Base-by-base conservation (phyloP, 805 yeast genomes). In the Metschnikowia corniflorae region DNA sequence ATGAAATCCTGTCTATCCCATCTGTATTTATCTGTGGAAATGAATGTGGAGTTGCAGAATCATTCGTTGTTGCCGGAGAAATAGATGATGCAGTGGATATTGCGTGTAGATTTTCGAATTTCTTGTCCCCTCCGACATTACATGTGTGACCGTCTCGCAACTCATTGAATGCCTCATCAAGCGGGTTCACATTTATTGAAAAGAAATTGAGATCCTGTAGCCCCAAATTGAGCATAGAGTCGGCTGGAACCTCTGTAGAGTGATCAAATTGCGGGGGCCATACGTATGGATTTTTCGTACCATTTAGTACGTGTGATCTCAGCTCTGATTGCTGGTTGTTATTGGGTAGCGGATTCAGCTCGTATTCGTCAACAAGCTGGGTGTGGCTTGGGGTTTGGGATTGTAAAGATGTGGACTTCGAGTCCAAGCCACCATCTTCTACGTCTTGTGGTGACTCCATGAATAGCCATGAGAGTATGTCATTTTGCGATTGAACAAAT, bases 151-250 rank as follows among this genome's bases (percentile, higher is more conserved):
- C 44, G 30, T 22, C 35, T 21, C 29, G 43, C 41, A 47, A 26
- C 29, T 29, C 51, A 32, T 31, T 15, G 23, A 67, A 50, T 4
- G 58, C 51, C 14, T 65, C 70, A 33, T 66, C 73, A 19, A 68
- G 46, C 0, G 72, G 73, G 35, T 68, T 68, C 19, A 54, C 57
- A 26, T 49, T 59, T 39, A 55, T 63, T 44, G 51, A 60, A 37
- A 68, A 67, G 13, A 63, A 57, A 38, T 63, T 61, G n/a, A 57
- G 51, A 27, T 67, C 69, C 21, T 57, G 68, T n/a, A 62, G 49
- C 4, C 60, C 63, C 22, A 57, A 37, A 26, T 46, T 41, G 23
- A 41, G 37, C 32, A 43, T 29, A 10, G 38, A 28, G n/a, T 46
- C 46, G 9, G 40, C 22, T 13, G 38, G 33, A 16, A 26, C n/a